Evolutionary conservation across 352 stramenopile species (phyloP).

Genomic region (Phytophthora palmivora): DNA sequence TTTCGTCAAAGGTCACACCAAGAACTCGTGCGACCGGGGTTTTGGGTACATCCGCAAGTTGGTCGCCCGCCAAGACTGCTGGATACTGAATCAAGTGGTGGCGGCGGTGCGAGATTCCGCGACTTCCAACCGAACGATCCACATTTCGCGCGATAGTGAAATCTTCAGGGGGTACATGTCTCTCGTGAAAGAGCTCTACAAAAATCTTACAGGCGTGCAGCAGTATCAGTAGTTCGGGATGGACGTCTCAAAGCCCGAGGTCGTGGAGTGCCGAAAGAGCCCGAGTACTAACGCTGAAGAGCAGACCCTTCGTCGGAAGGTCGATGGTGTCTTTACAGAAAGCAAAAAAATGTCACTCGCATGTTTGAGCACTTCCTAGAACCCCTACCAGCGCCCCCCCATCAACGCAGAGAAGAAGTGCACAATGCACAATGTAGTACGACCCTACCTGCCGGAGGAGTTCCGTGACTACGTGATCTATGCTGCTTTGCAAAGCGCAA

Average conservation of each 20-base stretch:
- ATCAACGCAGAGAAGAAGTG: neutral
- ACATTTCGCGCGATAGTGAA: neutral
- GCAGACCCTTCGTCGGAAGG: neutral
- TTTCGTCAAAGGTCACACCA: constrained; percentile 30
- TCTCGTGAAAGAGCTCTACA: constrained; percentile 9
- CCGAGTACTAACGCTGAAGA: neutral
- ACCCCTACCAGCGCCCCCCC: neutral
- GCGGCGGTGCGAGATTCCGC: constrained; percentile 1
- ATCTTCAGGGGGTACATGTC: constrained; percentile 4
- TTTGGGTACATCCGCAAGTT: constrained; percentile 25
- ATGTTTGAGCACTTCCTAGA: neutral
- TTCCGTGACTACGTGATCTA: constrained; percentile 15
- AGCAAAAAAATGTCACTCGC: neutral
- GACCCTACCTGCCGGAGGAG: constrained; percentile 15
- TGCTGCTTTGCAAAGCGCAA: constrained; percentile 1
- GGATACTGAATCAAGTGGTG: no score
- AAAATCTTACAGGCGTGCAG: constrained; percentile 1
- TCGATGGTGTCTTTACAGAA: constrained; percentile 11
- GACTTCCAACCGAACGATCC: neutral
- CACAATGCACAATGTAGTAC: constrained; percentile 15
- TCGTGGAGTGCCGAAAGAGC: neutral
- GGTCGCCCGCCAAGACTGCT: constrained; percentile 7
- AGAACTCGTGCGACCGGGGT: constrained; percentile 21
- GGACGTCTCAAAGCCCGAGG: no score
- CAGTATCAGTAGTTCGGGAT: constrained; percentile 18